Percentiles rank a stretch among this genome's conserved stretches.
Evolutionary conservation across 1,139 yeast species (phyloP).

Genomic region (Yamadazyma trypodendri): DNA sequence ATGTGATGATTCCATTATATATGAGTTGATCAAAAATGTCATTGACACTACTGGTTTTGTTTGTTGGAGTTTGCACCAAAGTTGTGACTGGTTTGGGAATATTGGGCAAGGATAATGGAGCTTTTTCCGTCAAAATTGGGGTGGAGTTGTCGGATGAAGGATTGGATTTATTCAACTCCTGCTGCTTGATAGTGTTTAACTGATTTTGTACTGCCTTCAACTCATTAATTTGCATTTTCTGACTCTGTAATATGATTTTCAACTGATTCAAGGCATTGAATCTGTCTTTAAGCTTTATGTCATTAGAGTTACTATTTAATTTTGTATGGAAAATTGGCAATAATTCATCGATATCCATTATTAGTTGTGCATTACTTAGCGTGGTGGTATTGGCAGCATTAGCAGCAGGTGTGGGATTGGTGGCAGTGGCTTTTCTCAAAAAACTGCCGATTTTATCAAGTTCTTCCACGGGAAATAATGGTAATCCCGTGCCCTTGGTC

Average conservation of each 20-base stretch:
- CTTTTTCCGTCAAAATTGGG: constrained; percentile 6
- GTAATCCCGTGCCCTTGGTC: constrained; percentile 58
- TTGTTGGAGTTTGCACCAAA: background rate
- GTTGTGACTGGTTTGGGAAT: background rate
- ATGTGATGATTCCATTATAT: constrained; percentile 37
- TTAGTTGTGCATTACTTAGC: constrained; percentile 29
- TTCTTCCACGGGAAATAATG: constrained; percentile 72
- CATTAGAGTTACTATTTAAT: constrained; percentile 27
- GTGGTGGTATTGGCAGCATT: constrained; percentile 3
- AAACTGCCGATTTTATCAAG: constrained; percentile 74
- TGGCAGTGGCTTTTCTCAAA: constrained; percentile 41
- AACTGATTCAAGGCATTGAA: constrained; percentile 47
- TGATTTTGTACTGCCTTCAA: constrained; percentile 40
- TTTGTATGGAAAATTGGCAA: constrained; percentile 38
- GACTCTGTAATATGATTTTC: constrained; percentile 35
- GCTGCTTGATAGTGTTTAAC: constrained; percentile 34
- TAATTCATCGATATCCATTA: constrained; percentile 45
- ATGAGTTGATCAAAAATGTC: constrained; percentile 34
- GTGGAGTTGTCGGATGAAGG: constrained; percentile 10
- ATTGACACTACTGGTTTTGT: constrained; percentile 15
- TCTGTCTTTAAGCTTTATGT: constrained; percentile 35
- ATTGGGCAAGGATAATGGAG: constrained; percentile 5
- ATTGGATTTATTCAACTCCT: constrained; percentile 22
- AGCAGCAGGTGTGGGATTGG: background rate
- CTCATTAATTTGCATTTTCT: constrained; percentile 40